Base-by-base conservation (phyloP, 2,329 filamentous ascomycete genomes). In the Laburnicola sp. region DNA sequence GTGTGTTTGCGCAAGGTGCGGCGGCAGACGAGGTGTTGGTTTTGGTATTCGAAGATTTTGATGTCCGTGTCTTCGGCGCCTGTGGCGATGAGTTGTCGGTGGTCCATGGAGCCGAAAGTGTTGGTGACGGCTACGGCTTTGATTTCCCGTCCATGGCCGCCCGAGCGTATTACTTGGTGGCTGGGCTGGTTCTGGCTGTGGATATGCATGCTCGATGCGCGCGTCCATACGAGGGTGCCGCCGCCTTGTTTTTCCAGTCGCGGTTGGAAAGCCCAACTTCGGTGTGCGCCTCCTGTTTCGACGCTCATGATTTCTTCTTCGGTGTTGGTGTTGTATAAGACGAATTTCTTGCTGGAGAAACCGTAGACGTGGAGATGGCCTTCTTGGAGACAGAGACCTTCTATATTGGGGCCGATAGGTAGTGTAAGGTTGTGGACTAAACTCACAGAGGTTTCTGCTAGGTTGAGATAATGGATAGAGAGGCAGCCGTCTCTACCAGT, bases 111-210 rank as follows among this genome's bases (percentile, higher is more conserved):
- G 26, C 25, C 10, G 10, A 28, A 30, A 7, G 31, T 34, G 39
- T 28, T 47, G 0, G 78, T 78, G 2, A 82, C 65, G 21, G 84
- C 80, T 54, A 83, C 71, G 2, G 82, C 74, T 68, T 89, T 89
- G 60, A 97, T 88, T 72, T 99, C 94, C 48, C 94, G 80, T 0
- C 94, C 94, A 71, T 99, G 94, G 0, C 84, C 84, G 5, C 94
- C 93, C 0, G 74, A 60, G 57, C 86, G 85, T 9, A 96, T 57
- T 0, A 80, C 68, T 7, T 69, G 62, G 67, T 74, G 82, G 58
- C 67, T 76, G 30, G 76, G 54, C 11, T 62, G 53, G 2, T 49
- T 53, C 28, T 80, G 75, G 2, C 65, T 71, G 47, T 39, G 63
- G 0, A 80, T 66, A 53, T 81, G 75, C 48, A 85, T 76, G 54